Base-by-base conservation (phyloP, 768 basidiomycete genomes). In the Podaxis rugospora region DNA sequence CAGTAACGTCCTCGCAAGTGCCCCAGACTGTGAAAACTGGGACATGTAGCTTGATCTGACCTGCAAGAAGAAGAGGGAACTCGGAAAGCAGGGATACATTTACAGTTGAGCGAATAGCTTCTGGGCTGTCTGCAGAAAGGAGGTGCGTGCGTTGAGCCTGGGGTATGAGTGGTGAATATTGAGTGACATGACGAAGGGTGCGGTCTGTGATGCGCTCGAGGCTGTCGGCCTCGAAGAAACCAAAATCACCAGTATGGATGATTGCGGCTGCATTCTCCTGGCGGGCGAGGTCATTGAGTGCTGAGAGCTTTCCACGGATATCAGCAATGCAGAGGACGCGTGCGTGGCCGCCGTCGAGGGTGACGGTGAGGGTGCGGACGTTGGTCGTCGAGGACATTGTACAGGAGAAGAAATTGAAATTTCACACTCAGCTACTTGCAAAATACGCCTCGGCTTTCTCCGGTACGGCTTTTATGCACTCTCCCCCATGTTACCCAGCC, bases 231-330 rank as follows among this genome's bases (percentile, higher is more conserved):
- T 95, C 92, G 74, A 96, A 97, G 77, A 99, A 97, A 62, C 97
- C 97, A 85, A 98, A 98, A 78, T 99, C 97, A 56, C 97, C 97
- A 0, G 95, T 96, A 72, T 98, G 96, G 62, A 99, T 92, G 72
- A 98, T 88, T 16, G 95, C 96, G 61, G 88, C 84, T 23, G 95
- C 97, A 69, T 91, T 89, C 60, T 86, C 86, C 66, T 97, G 93
- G 50, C 88, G 78, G 16, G 95, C 95, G 57, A 97, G 85, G 74
- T 92, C 86, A 73, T 98, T 98, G 70, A 99, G 83, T 51, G 85
- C 85, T 47, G 91, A 92, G 50, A 94, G 83, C 63, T 89, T 87
- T 66, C 94, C 95, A 63, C 91, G 87, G 65, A 93, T 90, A 76
- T 99, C 97, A 40, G 97, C 95, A 64, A 98, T 83, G 72, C 96